Conservation (phyloP, 2,329 filamentous ascomycete genomes). For the Pezicula carpinea region DNA sequence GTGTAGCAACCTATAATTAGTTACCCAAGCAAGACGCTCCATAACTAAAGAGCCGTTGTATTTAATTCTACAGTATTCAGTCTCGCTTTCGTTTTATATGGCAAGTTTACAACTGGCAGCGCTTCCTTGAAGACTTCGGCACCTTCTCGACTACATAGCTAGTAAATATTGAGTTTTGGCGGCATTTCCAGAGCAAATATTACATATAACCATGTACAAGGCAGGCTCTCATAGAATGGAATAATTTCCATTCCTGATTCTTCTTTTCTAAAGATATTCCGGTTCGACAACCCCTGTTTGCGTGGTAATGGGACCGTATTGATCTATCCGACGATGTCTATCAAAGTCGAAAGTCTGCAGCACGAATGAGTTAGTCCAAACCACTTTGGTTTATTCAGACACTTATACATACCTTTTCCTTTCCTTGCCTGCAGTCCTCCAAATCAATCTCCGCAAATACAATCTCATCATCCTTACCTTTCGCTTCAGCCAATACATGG, state of each 20-base stretch:
- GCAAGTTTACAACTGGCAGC: no score
- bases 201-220: no score
- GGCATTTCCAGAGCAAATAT: no score
- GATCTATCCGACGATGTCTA: constrained; percentile 38
- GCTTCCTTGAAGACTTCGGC: no score
- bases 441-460: constrained; percentile 47
- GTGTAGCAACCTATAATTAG: no score
- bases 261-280: constrained; percentile 21
- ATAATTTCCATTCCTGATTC: constrained; percentile 1
- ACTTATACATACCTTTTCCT: constrained; percentile 33
- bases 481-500: constrained; percentile 44
- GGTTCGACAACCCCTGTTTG: constrained; percentile 38
- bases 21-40: no score
- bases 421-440: constrained; percentile 40
- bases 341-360: constrained; percentile 38
- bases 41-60: no score
- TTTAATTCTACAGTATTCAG: no score
- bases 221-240: not conserved
- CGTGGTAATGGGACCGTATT: constrained; percentile 35
- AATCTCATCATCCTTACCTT: constrained; percentile 43
- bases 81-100: no score
- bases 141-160: no score
- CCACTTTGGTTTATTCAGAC: no score
- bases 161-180: no score
- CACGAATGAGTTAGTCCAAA: constrained; percentile 14